These are phyloP conservation scores for Hypoxylon sp. DNA, from an alignment of 2,329 filamentous ascomycete genomes.

Conservation along the genomic window DNA sequence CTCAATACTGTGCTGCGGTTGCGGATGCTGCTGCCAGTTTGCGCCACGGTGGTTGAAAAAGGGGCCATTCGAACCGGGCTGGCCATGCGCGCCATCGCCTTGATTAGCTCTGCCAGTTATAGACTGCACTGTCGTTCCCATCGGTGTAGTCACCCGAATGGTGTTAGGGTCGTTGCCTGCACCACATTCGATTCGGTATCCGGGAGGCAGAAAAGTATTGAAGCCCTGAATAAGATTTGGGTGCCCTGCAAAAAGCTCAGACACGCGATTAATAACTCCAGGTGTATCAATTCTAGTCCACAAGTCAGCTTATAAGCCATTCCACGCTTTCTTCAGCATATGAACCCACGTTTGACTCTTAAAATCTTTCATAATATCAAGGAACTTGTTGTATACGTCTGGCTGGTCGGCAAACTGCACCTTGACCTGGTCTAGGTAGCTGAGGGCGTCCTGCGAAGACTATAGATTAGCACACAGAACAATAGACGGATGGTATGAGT, in stretches of 20 bases:
- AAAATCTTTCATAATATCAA: constrained; percentile 99
- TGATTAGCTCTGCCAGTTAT: constrained; percentile 73
- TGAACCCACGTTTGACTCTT: constrained; percentile 90
- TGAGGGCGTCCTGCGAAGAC: constrained; percentile 76
- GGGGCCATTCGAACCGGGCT: constrained; percentile 58
- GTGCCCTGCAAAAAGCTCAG: constrained; percentile 94
- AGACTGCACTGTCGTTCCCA: constrained; percentile 94
- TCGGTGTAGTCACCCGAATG: constrained; percentile 96
- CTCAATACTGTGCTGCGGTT: constrained; percentile 72
- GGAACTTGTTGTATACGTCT: constrained; percentile 95
- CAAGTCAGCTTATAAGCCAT: constrained; percentile 50
- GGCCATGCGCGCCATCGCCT: constrained; percentile 60
- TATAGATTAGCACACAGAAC: constrained; percentile 48
- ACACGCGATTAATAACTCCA: constrained; percentile 96
- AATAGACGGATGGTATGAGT: constrained; percentile 7
- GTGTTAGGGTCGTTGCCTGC: constrained; percentile 94
- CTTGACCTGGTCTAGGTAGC: constrained; percentile 98
- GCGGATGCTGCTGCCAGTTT: constrained; percentile 69
- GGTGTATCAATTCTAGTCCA: constrained; percentile 87
- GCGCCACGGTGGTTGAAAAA: constrained; percentile 65
- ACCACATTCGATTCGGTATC: constrained; percentile 96
- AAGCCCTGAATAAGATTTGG: constrained; percentile 97
- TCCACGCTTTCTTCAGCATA: constrained; percentile 26
- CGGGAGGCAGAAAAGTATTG: constrained; percentile 96
- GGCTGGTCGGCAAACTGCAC: constrained; percentile 97